Conservation (phyloP, 768 basidiomycete genomes). For the Termitomyces sp. region DNA sequence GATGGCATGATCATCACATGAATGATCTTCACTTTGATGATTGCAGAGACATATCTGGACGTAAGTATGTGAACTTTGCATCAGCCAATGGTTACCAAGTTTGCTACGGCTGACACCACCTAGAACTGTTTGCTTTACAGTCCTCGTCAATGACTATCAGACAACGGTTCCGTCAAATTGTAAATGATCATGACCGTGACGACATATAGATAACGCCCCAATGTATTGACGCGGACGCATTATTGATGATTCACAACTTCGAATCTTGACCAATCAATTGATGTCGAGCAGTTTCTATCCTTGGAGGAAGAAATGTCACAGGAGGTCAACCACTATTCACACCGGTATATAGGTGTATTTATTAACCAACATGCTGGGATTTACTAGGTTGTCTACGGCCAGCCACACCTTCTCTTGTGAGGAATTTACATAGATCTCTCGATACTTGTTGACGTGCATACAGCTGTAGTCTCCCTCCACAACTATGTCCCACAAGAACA, state of each 20-base stretch:
- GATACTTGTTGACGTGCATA: slow-evolving; percentile 18
- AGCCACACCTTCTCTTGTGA: slow-evolving; percentile 14
- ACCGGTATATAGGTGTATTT: background rate
- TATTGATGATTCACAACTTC: slow-evolving; percentile 2
- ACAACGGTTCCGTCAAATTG: background rate
- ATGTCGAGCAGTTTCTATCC: slow-evolving; percentile 4
- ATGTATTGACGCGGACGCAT: background rate
- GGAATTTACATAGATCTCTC: slow-evolving; percentile 13
- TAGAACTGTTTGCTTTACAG: background rate
- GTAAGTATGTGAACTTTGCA: too few relatives aligned
- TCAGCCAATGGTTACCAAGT: background rate
- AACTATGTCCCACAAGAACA: slow-evolving; percentile 10
- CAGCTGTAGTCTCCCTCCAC: slow-evolving; percentile 13
- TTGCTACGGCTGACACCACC: background rate
- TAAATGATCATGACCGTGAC: background rate
- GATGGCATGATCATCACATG: background rate
- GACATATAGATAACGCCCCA: background rate
- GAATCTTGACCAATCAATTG: slow-evolving; percentile 3
- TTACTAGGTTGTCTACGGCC: slow-evolving; percentile 3
- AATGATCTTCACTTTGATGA: slow-evolving; percentile 1
- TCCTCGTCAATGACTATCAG: background rate
- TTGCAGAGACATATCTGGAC: background rate
- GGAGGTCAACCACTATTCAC: background rate
- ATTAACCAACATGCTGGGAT: background rate
- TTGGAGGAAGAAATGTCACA: background rate